Percentiles rank a stretch among this genome's conserved stretches.
Evolutionary conservation across 2,329 filamentous ascomycete species (phyloP).

Genomic region (Aspergillus novofumigatus): DNA sequence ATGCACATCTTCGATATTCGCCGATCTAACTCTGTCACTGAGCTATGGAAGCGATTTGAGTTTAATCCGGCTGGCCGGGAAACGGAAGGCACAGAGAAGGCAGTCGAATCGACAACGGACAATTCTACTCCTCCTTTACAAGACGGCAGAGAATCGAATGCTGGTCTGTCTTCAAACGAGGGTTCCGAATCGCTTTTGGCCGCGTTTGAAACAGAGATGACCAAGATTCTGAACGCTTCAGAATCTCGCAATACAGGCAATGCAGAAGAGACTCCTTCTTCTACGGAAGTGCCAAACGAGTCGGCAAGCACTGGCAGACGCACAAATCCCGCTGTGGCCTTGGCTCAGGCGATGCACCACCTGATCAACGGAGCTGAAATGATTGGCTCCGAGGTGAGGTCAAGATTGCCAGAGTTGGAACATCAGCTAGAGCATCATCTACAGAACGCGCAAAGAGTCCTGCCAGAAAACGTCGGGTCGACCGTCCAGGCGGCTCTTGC

Average conservation of each 20-base stretch:
- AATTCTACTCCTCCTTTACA: neutral
- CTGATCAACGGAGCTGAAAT: constrained; percentile 32
- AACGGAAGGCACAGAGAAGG: constrained; percentile 1
- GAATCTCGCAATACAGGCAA: constrained; percentile 8
- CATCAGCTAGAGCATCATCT: constrained; percentile 36
- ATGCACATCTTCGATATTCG: constrained; percentile 47
- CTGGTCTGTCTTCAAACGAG: constrained; percentile 13
- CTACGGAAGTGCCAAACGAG: constrained; percentile 8
- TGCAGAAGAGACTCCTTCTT: constrained; percentile 9
- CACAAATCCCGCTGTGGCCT: constrained; percentile 26
- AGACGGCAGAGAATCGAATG: neutral
- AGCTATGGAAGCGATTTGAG: constrained; percentile 37
- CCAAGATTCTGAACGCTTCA: constrained; percentile 28
- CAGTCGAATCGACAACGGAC: neutral
- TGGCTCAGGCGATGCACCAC: constrained; percentile 31
- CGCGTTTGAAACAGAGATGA: constrained; percentile 39
- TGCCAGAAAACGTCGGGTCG: constrained; percentile 35
- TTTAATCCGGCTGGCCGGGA: constrained; percentile 3
- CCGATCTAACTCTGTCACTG: constrained; percentile 35
- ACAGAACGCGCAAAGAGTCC: constrained; percentile 28
- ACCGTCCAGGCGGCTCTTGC: constrained; percentile 34
- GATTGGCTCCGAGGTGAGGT: constrained; percentile 33
- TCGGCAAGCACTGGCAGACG: constrained; percentile 10
- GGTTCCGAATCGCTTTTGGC: constrained; percentile 32
- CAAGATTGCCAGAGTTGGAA: constrained; percentile 36